A percentile compares a stretch with the other conserved stretches of the same genome.
Evolutionary conservation across 208 protist species (phyloP).

Genomic region (Balamuthia mandrillaris): DNA sequence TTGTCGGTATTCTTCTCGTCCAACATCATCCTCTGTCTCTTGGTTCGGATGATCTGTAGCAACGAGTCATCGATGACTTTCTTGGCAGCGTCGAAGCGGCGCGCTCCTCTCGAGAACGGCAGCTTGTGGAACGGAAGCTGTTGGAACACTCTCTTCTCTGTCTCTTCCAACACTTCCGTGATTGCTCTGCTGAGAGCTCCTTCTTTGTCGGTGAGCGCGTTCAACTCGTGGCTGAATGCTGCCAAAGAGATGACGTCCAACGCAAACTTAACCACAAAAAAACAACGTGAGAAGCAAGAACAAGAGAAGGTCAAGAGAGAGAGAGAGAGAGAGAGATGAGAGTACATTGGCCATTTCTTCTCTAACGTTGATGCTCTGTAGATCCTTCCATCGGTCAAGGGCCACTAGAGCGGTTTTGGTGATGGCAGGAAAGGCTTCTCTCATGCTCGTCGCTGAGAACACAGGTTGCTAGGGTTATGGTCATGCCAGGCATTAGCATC

Average conservation of each 20-base stretch:
- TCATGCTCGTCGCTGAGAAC: too few species aligned
- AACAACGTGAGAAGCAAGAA: too few species aligned
- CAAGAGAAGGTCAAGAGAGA: too few species aligned
- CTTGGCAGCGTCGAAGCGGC: not conserved
- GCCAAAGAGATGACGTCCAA: conserved; percentile 7
- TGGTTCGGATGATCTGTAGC: not conserved
- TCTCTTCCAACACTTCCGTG: conserved; percentile 25
- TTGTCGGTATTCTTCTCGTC: not conserved
- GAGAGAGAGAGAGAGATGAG: too few species aligned
- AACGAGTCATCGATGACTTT: not conserved
- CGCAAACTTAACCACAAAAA: not conserved
- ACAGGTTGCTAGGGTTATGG: too few species aligned
- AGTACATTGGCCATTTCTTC: too few species aligned
- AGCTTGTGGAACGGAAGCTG: not conserved
- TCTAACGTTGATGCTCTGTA: too few species aligned
- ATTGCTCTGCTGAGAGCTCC: conserved; percentile 6
- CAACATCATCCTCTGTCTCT: not conserved
- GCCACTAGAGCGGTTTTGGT: too few species aligned
- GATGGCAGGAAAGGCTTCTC: too few species aligned
- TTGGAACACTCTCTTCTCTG: conserved; percentile 18
- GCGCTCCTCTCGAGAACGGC: not conserved
- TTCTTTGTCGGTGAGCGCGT: not conserved
- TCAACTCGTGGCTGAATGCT: not conserved
- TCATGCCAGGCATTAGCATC: too few species aligned
- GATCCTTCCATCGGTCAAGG: too few species aligned